Evolutionary conservation across 2,329 filamentous ascomycete species (phyloP), one percentile per base, ranked within the genome.

Genomic region (Bipolaris bicolor): DNA sequence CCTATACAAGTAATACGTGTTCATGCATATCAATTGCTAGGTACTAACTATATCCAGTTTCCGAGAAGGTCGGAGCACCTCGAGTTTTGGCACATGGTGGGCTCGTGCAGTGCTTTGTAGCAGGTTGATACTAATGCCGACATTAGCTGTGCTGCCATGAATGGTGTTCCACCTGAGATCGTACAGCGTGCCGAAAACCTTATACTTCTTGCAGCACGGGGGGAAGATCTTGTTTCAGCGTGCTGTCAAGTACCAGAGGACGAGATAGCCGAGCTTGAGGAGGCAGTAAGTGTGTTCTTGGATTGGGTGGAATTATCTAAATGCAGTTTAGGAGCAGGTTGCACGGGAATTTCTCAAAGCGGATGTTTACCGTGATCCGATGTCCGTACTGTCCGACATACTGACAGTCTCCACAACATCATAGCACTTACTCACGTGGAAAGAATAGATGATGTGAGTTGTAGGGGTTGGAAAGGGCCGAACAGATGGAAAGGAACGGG

Each of bases 51-150:
- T 39, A 11, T 1, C 0, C 40, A 83, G 81, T 63, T 81, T 86
- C 60, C 76, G 78, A 36, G 63, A 80, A 2, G 93, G 93, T 0
- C 83, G 88, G 54, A 94, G 88, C 65, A 86, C 81, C 7, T 89
- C 90, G 13, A 97, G 92, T 70, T 96, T 96, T 69, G 95, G 95
- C 0, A 90, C 88, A 26, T 84, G 85, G 76, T 84, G 74, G 55
- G 74, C 61, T 5, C 16, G 9, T 16, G 7, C 9, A 18, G 1
- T 2, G 7, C n/a, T 29, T 9, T 7, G 9, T 31, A 6, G 7
- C 9, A n/a, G 1, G 11, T 20, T 15, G 11, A 24, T 24, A 16
- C 51, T 65, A 36, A 65, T 41, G 33, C 1, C 34, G 7, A 7
- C 26, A 26, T 45, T 58, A 85, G 82, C 51, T 98, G 95, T 71